Base-by-base conservation (phyloP, 148 eudicot species). In the Cornus kousa region DNA sequence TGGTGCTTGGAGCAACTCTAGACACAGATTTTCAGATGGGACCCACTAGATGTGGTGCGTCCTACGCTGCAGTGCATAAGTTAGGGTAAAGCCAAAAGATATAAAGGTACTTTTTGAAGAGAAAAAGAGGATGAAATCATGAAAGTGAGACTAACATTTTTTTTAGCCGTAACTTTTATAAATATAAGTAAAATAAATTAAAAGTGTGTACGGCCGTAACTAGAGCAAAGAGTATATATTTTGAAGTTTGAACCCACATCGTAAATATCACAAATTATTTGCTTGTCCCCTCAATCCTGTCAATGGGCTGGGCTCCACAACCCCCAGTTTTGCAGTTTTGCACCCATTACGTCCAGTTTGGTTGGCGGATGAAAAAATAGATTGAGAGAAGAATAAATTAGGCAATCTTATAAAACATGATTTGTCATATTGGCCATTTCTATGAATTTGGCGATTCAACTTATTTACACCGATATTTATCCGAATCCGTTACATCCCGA, bases 261-360 rank as follows among this genome's bases (percentile, higher is more conserved):
- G 90, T 82, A 84, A 85, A 84, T 84, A 72, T 75, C 87, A 74
- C 81, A 81, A 85, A 87, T 85, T 80, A 80, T 86, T 86, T 80
- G 86, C 68, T 66, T 43, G 86, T 83, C 88, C 70, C 67, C 71
- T 86, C 85, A 73, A 65, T 35, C 46, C 76, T 39, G 77, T 76
- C 79, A 66, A 23, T 59, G 53, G 31, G 5, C 9, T 72, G 75
- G 75, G 64, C 48, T 24, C 72, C 55, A 67, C 24, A 19, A 32
- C 39, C 71, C 0, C 70, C 77, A 20, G 32, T 60, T 32, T 20
- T 9, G 68, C 67, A 59, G 57, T 60, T 37, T n/a, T 16, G 5
- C n/a, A 60, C 13, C 55, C 40, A 53, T 65, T 23, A 76, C 35
- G 64, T 28, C 28, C 28, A 1, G 28, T 28, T 28, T 28, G 28